Percentiles rank a stretch among this genome's conserved stretches.
These are phyloP conservation scores for Xylaria multiplex DNA, from an alignment of 2,329 filamentous ascomycete genomes.

Conservation along the genomic window DNA sequence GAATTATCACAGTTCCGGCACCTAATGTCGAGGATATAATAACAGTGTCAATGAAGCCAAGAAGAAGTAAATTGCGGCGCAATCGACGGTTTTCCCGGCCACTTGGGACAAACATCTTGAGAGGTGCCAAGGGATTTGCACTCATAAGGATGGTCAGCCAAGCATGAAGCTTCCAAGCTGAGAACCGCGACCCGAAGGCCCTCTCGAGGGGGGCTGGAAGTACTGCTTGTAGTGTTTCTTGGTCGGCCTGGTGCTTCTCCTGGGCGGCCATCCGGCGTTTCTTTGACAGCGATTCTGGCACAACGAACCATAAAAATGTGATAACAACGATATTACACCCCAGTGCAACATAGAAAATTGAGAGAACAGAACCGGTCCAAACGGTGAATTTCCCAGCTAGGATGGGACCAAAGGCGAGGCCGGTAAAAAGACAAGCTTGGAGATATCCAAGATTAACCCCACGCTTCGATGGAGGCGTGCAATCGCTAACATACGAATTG, in stretches of 20 bases:
- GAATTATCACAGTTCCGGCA: conserved; percentile 79
- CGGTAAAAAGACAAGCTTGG: conserved; percentile 86
- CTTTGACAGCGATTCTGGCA: conserved; percentile 86
- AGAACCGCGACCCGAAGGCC: conserved; percentile 38
- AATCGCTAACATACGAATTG: conserved; percentile 90
- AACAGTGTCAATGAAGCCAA: conserved; percentile 83
- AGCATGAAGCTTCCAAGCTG: conserved; percentile 41
- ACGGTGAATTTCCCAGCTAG: conserved; percentile 83
- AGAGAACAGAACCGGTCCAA: conserved; percentile 76
- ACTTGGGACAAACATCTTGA: conserved; percentile 80
- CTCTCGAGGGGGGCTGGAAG: conserved; percentile 37
- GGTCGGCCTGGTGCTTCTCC: conserved; percentile 68
- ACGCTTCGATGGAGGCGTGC: conserved; percentile 80
- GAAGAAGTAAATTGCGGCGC: conserved; percentile 81
- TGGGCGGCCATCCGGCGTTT: conserved; percentile 75
- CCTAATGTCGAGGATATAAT: conserved; percentile 86
- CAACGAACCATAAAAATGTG: conserved; percentile 72
- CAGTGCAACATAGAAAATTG: conserved; percentile 86
- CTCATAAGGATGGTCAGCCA: conserved; percentile 53
- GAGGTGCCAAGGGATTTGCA: conserved; percentile 77
- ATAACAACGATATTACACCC: conserved; percentile 79
- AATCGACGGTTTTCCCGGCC: conserved; percentile 71
- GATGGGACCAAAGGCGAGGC: conserved; percentile 88
- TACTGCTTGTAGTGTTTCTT: conserved; percentile 48
- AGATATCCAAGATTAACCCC: conserved; percentile 89